phyloP scores from a whole-genome alignment of 192 early-diverging fungal species.

The Backusella tarrabulga region DNA sequence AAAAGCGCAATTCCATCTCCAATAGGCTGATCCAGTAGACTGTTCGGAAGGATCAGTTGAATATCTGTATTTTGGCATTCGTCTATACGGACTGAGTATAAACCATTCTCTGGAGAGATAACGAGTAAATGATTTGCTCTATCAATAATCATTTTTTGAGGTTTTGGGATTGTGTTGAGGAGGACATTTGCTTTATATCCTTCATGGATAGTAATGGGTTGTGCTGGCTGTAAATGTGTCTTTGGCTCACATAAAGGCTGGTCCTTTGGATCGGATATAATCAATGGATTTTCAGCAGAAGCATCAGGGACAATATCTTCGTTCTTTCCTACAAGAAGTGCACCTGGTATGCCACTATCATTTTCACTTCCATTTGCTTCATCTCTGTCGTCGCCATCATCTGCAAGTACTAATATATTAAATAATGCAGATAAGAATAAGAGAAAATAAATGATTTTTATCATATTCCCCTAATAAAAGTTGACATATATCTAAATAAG shows the following conservation, averaged over 20 bases:
- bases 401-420: not conserved
- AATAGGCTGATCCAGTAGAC: not conserved
- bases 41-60: constrained; percentile 8
- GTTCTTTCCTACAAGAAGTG: not conserved
- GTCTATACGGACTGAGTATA: constrained; percentile 32
- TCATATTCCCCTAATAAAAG: not conserved
- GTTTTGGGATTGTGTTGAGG: constrained; percentile 22
- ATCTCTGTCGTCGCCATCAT: not conserved
- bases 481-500: not conserved
- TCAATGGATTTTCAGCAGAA: constrained; percentile 19
- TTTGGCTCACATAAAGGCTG: constrained; percentile 24
- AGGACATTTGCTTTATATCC: constrained; percentile 27
- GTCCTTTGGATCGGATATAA: constrained; percentile 10
- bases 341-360: not conserved
- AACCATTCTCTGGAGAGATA: constrained; percentile 11
- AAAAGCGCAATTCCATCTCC: constrained; percentile 15
- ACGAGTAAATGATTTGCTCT: constrained; percentile 27
- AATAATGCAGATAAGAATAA: not conserved
- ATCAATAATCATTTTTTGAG: constrained; percentile 17
- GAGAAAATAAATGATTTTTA: not conserved
- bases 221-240: not conserved
- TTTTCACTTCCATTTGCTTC: not conserved
- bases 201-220: constrained; percentile 2
- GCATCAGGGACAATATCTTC: constrained; percentile 18
- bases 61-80: constrained; percentile 21